Evolutionary conservation across 352 stramenopile genomes (phyloP).

Genomic region (Pythium vanterpoolii): DNA sequence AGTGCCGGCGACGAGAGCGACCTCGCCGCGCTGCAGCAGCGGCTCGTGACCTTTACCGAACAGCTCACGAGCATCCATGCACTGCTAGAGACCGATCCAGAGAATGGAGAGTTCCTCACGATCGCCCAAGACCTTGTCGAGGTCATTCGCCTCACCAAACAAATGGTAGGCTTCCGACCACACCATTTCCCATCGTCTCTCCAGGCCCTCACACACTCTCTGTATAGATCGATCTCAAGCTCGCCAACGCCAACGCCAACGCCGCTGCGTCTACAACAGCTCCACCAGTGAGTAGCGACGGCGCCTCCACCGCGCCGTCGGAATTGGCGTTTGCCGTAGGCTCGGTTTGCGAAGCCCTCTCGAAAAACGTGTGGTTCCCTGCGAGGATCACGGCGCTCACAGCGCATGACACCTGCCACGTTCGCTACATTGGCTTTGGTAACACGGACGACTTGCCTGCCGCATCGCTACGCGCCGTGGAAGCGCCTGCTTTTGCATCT

Average conservation of each 20-base stretch:
- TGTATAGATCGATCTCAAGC: constrained; percentile 27
- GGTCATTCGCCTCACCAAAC: constrained; percentile 82
- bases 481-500: background rate
- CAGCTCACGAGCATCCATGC: constrained; percentile 82
- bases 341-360: constrained; percentile 51
- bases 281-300: too few relatives aligned
- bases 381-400: constrained; percentile 57
- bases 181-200: background rate
- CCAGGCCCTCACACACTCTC: background rate
- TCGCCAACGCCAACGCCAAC: background rate
- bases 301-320: background rate
- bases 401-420: constrained; percentile 52
- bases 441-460: constrained; percentile 50
- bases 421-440: constrained; percentile 73
- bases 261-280: background rate
- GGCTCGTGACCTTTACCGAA: constrained; percentile 72
- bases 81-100: constrained; percentile 65
- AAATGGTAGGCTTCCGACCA: constrained; percentile 43
- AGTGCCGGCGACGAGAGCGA: constrained; percentile 30
- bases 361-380: constrained; percentile 71
- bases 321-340: constrained; percentile 36
- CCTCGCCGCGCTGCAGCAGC: constrained; percentile 72
- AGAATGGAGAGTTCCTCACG: constrained; percentile 67
- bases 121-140: constrained; percentile 82
- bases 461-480: constrained; percentile 32